These are phyloP conservation scores for Talaromyces borbonicus DNA, from an alignment of 495 filamentous ascomycete species.

Conservation along the genomic window DNA sequence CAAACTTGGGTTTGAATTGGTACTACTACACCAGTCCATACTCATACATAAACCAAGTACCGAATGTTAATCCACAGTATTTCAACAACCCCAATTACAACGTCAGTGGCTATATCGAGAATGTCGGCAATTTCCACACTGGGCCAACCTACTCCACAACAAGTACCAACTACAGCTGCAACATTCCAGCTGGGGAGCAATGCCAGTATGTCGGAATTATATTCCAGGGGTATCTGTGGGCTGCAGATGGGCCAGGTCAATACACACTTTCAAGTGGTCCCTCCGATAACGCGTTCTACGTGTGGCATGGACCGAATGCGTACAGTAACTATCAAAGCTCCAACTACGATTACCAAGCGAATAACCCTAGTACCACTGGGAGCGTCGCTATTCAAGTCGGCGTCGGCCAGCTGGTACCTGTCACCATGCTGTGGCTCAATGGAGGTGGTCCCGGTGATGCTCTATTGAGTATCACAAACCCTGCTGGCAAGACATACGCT, in stretches of 20 bases:
- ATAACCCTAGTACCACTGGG: background rate
- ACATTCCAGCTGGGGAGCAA: background rate
- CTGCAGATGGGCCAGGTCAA: conserved; percentile 1
- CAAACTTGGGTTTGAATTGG: conserved; percentile 5
- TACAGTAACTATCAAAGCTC: conserved; percentile 6
- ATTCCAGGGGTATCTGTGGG: conserved; percentile 6
- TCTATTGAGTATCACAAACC: background rate
- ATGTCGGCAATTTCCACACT: conserved; percentile 2
- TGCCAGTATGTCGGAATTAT: conserved; percentile 1
- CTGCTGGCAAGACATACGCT: conserved; percentile 1
- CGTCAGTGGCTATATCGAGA: conserved; percentile 7
- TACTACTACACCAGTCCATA: conserved; percentile 4
- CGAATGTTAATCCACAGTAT: background rate
- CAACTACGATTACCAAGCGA: conserved; percentile 7
- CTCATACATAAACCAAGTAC: background rate
- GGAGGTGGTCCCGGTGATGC: conserved; percentile 5
- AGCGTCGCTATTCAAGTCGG: conserved; percentile 1
- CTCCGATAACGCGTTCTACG: conserved; percentile 5
- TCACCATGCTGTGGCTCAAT: conserved; percentile 4
- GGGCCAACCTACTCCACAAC: conserved; percentile 1
- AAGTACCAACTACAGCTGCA: background rate
- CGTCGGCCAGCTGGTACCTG: background rate
- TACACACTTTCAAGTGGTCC: background rate
- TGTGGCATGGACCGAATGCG: conserved; percentile 5
- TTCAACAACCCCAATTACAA: conserved; percentile 7